Evolutionary conservation across 192 early-diverging fungal genomes (phyloP).

Genomic region (Pilaira anomala): DNA sequence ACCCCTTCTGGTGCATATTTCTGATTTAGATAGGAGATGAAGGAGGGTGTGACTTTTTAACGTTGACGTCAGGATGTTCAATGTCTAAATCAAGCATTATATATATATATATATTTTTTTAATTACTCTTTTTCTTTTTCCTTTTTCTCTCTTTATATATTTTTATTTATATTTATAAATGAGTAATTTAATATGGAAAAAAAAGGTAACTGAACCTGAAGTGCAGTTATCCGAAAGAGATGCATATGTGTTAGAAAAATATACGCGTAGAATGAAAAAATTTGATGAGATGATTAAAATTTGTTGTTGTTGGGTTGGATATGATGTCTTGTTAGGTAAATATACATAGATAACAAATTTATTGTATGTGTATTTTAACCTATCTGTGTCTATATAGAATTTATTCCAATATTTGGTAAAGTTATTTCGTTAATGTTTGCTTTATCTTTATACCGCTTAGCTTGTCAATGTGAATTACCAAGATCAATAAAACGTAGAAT

Average conservation of each 20-base stretch:
- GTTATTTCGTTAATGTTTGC: constrained; percentile 25
- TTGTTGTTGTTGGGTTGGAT: constrained; percentile 37
- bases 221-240: constrained; percentile 20
- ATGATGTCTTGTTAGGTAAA: constrained; percentile 23
- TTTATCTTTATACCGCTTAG: constrained; percentile 21
- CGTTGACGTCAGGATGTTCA: no score
- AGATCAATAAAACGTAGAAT: constrained; percentile 13
- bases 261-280: constrained; percentile 19
- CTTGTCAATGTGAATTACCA: constrained; percentile 26
- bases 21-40: no score
- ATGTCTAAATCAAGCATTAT: no score
- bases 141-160: no score
- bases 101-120: no score
- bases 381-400: not conserved
- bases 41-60: no score
- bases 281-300: constrained; percentile 32
- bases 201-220: not conserved
- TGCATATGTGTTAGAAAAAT: constrained; percentile 16
- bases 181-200: no score
- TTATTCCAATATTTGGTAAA: constrained; percentile 34
- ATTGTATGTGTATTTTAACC: not conserved
- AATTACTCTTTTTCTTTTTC: no score
- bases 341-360: not conserved
- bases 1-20: no score
- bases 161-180: no score